Evolutionary conservation across 106 monocot species (phyloP).

Genomic region (Dendrobium huoshanense): DNA sequence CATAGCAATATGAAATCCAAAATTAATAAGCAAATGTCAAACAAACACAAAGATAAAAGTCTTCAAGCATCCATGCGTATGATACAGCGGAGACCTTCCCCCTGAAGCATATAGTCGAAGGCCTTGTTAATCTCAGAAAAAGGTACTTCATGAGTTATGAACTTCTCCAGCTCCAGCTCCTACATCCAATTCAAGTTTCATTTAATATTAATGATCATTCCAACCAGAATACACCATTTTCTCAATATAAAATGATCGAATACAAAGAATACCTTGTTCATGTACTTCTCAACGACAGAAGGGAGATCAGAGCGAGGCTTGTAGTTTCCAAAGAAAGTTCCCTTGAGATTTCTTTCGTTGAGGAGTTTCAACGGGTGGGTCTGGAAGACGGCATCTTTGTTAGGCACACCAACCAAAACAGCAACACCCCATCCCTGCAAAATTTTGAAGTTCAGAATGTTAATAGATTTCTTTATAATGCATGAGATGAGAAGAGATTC

Average conservation of each 20-base stretch:
- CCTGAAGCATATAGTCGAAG: slow-evolving; percentile 43
- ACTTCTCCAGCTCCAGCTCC: slow-evolving; percentile 56
- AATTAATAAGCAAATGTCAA: too few relatives aligned
- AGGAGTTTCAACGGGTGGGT: slow-evolving; percentile 67
- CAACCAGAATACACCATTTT: too few relatives aligned
- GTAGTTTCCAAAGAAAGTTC: slow-evolving; percentile 90
- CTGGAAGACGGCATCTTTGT: slow-evolving; percentile 68
- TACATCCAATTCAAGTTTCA: slow-evolving; percentile 7
- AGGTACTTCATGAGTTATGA: slow-evolving; percentile 48
- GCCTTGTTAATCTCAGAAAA: slow-evolving; percentile 59
- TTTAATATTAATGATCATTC: too few relatives aligned
- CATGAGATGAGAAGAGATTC: neutral
- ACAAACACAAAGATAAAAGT: neutral
- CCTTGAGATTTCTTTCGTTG: slow-evolving; percentile 69
- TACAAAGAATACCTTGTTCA: slow-evolving; percentile 35
- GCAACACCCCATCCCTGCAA: slow-evolving; percentile 86
- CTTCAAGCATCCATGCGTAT: slow-evolving; percentile 37
- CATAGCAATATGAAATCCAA: too few relatives aligned
- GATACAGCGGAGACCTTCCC: slow-evolving; percentile 40
- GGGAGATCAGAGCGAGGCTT: slow-evolving; percentile 77
- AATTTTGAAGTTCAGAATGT: neutral
- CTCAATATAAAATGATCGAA: too few relatives aligned
- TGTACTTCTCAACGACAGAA: slow-evolving; percentile 60
- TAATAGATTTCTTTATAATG: neutral
- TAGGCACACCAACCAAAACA: slow-evolving; percentile 73